Evolutionary conservation across 2,329 filamentous ascomycete genomes (phyloP), one percentile per base, ranked within the genome.

Genomic region (Sclerotinia minor): DNA sequence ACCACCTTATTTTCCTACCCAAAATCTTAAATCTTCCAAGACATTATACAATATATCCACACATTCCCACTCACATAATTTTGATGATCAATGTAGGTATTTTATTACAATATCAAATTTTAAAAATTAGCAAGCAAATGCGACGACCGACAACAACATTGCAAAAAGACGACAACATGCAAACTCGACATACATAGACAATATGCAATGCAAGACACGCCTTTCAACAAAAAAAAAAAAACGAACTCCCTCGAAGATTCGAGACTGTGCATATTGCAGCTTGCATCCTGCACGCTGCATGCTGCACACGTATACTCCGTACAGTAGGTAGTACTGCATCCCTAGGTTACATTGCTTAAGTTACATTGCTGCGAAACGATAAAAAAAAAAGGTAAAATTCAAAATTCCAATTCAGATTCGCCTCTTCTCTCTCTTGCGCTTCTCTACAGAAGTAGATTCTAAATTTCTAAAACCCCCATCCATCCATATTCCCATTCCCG

Each of bases 1-100:
- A 38, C 59, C 32, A 63, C 41, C 41, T 60, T 60, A 47, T 32
- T 32, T 60, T 60, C 41, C 59, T 63, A 63, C 59, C 59, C 59
- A 63, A 63, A 50, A 63, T 29, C 17, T 8, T 63, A 11, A 50
- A 11, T 38, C 38, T 29, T 59, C 2, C 29, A 32, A 59, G 38
- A 59, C 55, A 59, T 5, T 2, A 29, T 29, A 35, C 24, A n/a
- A 38, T 38, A 38, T 38, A 38, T 13, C 11, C 24, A n/a, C 49
- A 15, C 49, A 50, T 24, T 24, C 9, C 19, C 24, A 29, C 9
- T 19, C 29, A 24, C 29, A 29, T 5, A 32, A 11, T 21, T 50
- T 35, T 35, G 45, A 38, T 29, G 59, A 50, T n/a, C 57, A 2
- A 32, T n/a, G n/a, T n/a, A n/a, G n/a, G n/a, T n/a, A 47, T 47